Evolutionary conservation across 768 basidiomycete species (phyloP).

Genomic region (Lepiota venenata): DNA sequence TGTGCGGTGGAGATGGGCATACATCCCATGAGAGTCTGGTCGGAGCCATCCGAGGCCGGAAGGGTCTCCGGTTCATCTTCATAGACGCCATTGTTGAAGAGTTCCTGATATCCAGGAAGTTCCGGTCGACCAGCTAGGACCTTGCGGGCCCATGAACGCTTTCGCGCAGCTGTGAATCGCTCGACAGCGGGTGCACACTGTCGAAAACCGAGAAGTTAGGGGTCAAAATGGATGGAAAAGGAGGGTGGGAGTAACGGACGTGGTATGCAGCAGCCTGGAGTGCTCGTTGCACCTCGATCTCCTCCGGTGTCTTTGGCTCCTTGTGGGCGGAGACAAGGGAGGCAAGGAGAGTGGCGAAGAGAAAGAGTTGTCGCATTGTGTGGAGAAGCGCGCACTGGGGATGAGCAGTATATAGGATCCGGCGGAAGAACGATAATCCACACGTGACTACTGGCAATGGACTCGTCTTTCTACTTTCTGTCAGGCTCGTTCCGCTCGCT

Average conservation of each 20-base stretch:
- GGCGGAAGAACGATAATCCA: too few species aligned
- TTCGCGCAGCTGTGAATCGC: constrained; percentile 45
- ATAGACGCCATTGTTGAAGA: constrained; percentile 38
- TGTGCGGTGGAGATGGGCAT: constrained; percentile 41
- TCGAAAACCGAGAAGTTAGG: neutral
- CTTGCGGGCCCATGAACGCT: constrained; percentile 44
- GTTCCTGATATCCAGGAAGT: constrained; percentile 36
- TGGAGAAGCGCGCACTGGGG: too few species aligned
- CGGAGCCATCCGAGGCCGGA: constrained; percentile 17
- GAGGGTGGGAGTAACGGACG: constrained; percentile 30
- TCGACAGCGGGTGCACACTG: constrained; percentile 54
- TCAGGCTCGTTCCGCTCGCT: constrained; percentile 51
- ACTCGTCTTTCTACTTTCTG: constrained; percentile 30
- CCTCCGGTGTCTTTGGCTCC: constrained; percentile 39
- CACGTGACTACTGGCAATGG: neutral
- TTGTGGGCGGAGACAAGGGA: constrained; percentile 34
- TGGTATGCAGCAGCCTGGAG: constrained; percentile 52
- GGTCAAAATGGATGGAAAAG: too few species aligned
- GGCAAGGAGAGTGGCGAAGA: constrained; percentile 17
- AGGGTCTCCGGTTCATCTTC: constrained; percentile 23
- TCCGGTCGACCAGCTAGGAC: constrained; percentile 36
- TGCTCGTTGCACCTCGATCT: constrained; percentile 44
- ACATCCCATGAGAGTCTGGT: constrained; percentile 40
- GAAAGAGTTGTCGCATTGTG: constrained; percentile 7
- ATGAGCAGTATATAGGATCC: too few species aligned